Base-by-base conservation (phyloP, 495 filamentous ascomycete genomes). In the Penicillium goetzii region DNA sequence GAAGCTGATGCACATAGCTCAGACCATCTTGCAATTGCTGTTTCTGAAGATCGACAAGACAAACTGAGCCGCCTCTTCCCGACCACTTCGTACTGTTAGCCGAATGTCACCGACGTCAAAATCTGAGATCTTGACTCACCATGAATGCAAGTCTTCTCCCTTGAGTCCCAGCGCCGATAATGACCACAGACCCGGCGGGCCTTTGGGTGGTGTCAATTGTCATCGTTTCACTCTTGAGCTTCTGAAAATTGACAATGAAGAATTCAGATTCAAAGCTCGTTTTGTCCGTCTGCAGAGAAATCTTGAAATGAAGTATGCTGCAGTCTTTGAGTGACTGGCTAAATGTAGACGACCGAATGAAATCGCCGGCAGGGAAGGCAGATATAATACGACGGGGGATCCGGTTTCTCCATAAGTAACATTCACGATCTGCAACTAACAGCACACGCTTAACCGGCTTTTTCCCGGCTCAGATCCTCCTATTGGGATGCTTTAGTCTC, bases 81-180 rank as follows among this genome's bases (percentile, higher is more conserved):
- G 77, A 76, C 77, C 77, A 79, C 77, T 79, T 36, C 8, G 17
- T 1, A 45, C 7, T 40, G 11, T 32, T 11, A 38, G 34, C 14
- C 1, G 2, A 19, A 8, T 11, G 38, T 40, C 15, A 14, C n/a
- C n/a, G 12, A 14, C 15, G 43, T 17, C 15, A 12, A 36, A n/a
- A n/a, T 28, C 36, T 8, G 55, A 51, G 23, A 14, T 50, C 5
- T 33, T 15, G 1, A 56, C 66, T 45, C 65, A 80, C 77, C 77
- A 80, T 80, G 47, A 73, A 76, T 15, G 77, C 77, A 6, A 80
- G 68, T 9, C 77, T 60, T 51, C 69, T 61, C 10, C 77, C 77
- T 64, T 80, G 77, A 30, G 70, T 73, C 14, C 77, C 77, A n/a
- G 77, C 77, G 4, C 77, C 77, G 5, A 78, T 56, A 28, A 77